Evolutionary conservation across 495 filamentous ascomycete species (phyloP), one percentile per base, ranked within the genome.

Genomic region (Neurospora sp.): DNA sequence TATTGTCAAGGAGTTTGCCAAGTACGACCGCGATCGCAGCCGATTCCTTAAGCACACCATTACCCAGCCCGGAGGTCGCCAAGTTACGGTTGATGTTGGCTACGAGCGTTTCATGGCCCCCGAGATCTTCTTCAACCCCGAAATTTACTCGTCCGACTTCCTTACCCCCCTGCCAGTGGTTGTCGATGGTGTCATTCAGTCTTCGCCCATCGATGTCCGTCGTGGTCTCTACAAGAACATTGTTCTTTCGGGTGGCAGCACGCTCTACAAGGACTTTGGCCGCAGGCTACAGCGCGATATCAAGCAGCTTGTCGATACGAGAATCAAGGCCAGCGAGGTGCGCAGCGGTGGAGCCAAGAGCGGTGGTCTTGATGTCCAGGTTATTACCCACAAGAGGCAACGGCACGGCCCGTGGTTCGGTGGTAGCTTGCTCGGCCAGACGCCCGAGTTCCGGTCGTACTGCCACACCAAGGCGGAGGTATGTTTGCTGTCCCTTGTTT

Each of bases 151-250:
- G 40, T 97, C 94, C 72, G 96, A 99, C 81, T 99, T 98, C 84
- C 85, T 98, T 74, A 99, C 96, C 4, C 96, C 96, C 7, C 87
- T 99, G 3, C 96, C 96, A 40, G 93, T 86, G 68, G 94, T 98
- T 48, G 96, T 98, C 68, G 96, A 99, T 79, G 91, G 91, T 69
- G 96, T 98, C 73, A 99, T 99, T 78, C 96, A 99, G 81, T 93
- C 92, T 27, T 97, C 94, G 53, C 96, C 96, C 40, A 99, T 99
- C 77, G 96, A 99, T 80, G 96, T 99, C 68, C 92, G 96, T 74
- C 87, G 96, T 82, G 96, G 96, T 31, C 88, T 99, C 8, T 99
- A 99, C 87, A 99, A 99, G 90, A 99, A 99, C 82, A 99, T 99
- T 83, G 96, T 99, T 6, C 87, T 99, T 41, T 98, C 95, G 8